Evolutionary conservation across 495 filamentous ascomycete genomes (phyloP).

Genomic region (Achaetomiella virescens): DNA sequence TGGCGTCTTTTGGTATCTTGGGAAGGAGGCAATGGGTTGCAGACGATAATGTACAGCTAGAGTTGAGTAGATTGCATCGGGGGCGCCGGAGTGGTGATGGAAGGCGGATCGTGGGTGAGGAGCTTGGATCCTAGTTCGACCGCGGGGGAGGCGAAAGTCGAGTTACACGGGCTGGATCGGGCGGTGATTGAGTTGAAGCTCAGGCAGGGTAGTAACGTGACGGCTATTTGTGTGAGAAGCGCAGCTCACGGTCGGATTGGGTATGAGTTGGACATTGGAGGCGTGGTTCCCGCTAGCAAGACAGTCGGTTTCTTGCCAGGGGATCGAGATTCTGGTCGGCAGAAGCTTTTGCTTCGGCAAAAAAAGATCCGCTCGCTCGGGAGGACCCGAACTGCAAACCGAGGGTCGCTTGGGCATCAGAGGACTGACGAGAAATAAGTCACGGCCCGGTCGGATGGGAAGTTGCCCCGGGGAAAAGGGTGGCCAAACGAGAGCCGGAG

Average conservation of each 20-base stretch:
- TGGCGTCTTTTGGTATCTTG: not conserved
- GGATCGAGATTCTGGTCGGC: not conserved
- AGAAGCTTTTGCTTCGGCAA: constrained; percentile 14
- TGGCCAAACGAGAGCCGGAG: constrained; percentile 10
- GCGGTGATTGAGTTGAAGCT: not conserved
- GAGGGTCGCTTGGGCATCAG: not conserved
- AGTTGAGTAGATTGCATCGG: not conserved
- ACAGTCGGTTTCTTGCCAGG: constrained; percentile 5
- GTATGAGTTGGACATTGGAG: constrained; percentile 19
- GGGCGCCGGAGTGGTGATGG: not conserved
- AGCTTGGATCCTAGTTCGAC: constrained; percentile 12
- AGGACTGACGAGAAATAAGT: not conserved
- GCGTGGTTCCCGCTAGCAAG: constrained; percentile 8
- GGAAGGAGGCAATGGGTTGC: no score
- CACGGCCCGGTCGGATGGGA: not conserved
- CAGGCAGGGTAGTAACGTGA: not conserved
- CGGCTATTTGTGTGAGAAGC: constrained; percentile 12
- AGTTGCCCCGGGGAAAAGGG: constrained; percentile 10
- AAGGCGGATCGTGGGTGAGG: not conserved
- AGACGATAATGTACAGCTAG: not conserved
- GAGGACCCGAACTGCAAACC: constrained; percentile 14
- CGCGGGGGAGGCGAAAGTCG: constrained; percentile 13
- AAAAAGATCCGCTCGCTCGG: constrained; percentile 15
- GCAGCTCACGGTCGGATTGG: constrained; percentile 19
- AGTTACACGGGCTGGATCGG: not conserved